phyloP scores from a whole-genome alignment of 192 early-diverging fungal genomes.

The Coemansia sp. region DNA sequence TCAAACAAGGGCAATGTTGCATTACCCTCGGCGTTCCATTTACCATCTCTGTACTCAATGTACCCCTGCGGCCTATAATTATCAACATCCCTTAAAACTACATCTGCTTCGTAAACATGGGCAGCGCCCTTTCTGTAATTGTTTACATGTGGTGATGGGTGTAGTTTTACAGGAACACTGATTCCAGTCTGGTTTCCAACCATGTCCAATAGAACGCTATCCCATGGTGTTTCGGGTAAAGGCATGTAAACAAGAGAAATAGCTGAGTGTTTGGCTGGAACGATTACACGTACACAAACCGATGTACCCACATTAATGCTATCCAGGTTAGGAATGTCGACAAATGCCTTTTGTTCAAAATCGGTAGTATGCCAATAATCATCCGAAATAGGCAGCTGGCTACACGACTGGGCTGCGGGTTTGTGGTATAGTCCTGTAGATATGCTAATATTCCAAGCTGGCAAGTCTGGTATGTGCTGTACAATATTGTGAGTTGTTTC shows the following conservation, averaged over 20 bases:
- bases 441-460: neutral
- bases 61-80: neutral
- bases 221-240: slow-evolving; percentile 5
- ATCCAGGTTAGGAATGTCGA: slow-evolving; percentile 4
- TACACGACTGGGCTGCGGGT: neutral
- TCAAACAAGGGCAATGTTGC: neutral
- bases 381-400: slow-evolving; percentile 10
- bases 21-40: slow-evolving; percentile 5
- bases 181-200: neutral
- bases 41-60: slow-evolving; percentile 5
- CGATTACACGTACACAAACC: slow-evolving; percentile 43
- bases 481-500: neutral
- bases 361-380: slow-evolving; percentile 1
- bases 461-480: neutral
- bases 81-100: neutral
- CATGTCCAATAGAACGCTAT: slow-evolving; percentile 3
- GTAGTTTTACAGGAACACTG: neutral
- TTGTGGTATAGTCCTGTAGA: neutral
- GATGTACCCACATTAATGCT: slow-evolving; percentile 15
- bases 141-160: neutral
- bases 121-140: neutral
- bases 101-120: slow-evolving; percentile 9
- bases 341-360: slow-evolving; percentile 1
- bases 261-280: slow-evolving; percentile 12
- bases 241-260: slow-evolving; percentile 2